Evolutionary conservation across 805 yeast species (phyloP), one percentile per base, ranked within the genome.

Genomic region (Ogataea trehaloabstinens): DNA sequence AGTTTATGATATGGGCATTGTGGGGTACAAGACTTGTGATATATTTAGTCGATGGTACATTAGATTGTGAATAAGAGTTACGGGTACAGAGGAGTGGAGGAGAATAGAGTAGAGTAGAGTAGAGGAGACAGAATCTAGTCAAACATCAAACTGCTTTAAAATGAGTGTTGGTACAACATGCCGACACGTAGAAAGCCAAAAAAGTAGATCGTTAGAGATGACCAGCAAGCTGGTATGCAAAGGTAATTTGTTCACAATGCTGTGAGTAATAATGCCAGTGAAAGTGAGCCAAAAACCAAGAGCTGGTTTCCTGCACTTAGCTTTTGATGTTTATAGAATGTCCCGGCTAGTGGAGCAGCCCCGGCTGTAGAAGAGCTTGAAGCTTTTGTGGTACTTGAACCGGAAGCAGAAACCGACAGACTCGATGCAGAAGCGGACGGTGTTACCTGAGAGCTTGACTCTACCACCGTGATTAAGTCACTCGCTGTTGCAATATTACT

Each of bases 291-390:
- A 24, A 17, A 7, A 11, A 11, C 18, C 5, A 27, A 13, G 24
- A 6, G 15, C 22, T 28, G 16, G 31, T 40, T 42, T 30, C 35
- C 40, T 36, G 10, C 18, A 8, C 19, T 25, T 32, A 13, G 15
- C 20, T 18, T 28, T 8, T 27, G 8, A 16, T 27, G 7, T n/a
- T 8, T 15, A n/a, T 15, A n/a, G 15, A 27, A 37, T 37, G 20
- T 33, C 30, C 31, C 31, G 16, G 24, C 33, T 37, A 22, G 11
- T 29, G 31, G 25, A 12, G 42, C 19, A 11, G 37, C 37, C 4
- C 28, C 33, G 4, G 29, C 35, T 6, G 31, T 24, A 5, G 24
- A 30, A 7, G 35, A 28, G 2, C 25, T 22, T 8, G 18, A 16
- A 16, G 31, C 13, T 7, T 7, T 16, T 7, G 31, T 8, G 13